These are phyloP conservation scores for Acer yangbiense DNA, from an alignment of 345 rosid genomes.

Conservation along the genomic window DNA sequence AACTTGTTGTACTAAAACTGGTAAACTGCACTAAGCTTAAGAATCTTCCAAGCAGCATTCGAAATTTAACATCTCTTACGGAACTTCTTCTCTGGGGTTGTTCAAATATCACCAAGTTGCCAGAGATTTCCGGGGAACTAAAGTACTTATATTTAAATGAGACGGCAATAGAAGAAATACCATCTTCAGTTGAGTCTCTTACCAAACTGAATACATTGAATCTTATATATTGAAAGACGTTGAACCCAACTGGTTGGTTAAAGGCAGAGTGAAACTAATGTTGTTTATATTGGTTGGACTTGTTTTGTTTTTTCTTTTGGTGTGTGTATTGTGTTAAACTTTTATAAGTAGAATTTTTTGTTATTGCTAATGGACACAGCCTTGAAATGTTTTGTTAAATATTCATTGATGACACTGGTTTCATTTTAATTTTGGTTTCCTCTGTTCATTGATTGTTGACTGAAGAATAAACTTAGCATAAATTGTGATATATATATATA, in stretches of 20 bases:
- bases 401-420: no score
- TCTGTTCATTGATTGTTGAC: no score
- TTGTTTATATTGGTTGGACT: neutral
- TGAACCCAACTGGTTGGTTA: neutral
- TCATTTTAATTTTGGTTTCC: no score
- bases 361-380: no score
- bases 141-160: slow-evolving; percentile 2
- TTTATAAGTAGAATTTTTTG: no score
- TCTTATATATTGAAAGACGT: slow-evolving; percentile 3
- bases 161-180: slow-evolving; percentile 16
- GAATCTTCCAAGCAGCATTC: slow-evolving; percentile 15
- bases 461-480: no score
- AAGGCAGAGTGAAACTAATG: neutral
- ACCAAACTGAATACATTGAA: neutral
- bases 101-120: slow-evolving; percentile 17
- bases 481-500: no score
- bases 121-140: slow-evolving; percentile 4
- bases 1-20: neutral
- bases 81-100: slow-evolving; percentile 14
- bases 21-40: neutral
- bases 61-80: neutral
- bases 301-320: slow-evolving; percentile 3
- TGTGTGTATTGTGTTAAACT: neutral
- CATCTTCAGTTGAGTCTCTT: slow-evolving; percentile 14
- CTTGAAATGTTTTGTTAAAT: no score